A percentile compares a stretch with the other conserved stretches of the same genome.
Evolutionary conservation across 768 basidiomycete genomes (phyloP).

Genomic region (Boletus sp.): DNA sequence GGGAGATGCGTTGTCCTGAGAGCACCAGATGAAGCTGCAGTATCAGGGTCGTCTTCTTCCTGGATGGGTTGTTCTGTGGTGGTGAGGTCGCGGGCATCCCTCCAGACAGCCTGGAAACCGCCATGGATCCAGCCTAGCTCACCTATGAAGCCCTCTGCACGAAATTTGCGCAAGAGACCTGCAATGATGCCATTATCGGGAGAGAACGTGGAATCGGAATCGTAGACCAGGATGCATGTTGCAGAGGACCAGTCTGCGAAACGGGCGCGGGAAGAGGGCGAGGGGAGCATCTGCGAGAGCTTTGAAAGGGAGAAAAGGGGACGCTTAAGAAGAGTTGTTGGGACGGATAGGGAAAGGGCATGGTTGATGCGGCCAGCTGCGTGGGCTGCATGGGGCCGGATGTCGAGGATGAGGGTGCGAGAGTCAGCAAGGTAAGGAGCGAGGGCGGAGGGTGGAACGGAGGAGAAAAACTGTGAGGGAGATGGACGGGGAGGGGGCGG

Average conservation of each 20-base stretch:
- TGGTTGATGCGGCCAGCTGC: slow-evolving; percentile 59
- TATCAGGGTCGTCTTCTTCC: slow-evolving; percentile 51
- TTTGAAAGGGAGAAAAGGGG: slow-evolving; percentile 81
- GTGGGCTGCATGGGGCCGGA: slow-evolving; percentile 80
- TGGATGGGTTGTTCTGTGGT: slow-evolving; percentile 48
- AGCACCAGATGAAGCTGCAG: slow-evolving; percentile 15
- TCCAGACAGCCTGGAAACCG: slow-evolving; percentile 73
- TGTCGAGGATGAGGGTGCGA: slow-evolving; percentile 73
- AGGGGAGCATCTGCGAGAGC: slow-evolving; percentile 79
- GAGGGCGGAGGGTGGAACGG: slow-evolving; percentile 33
- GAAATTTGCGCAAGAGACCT: slow-evolving; percentile 76
- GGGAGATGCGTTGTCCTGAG: slow-evolving; percentile 63
- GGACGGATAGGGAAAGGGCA: slow-evolving; percentile 85
- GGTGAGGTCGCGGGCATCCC: slow-evolving; percentile 50
- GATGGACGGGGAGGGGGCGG: background rate
- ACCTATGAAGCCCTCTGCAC: slow-evolving; percentile 54
- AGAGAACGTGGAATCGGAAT: slow-evolving; percentile 68
- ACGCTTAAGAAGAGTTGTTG: slow-evolving; percentile 91
- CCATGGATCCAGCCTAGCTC: slow-evolving; percentile 79
- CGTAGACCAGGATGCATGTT: slow-evolving; percentile 75
- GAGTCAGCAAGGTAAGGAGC: slow-evolving; percentile 33
- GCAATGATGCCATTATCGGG: slow-evolving; percentile 65
- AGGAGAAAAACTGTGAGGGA: slow-evolving; percentile 16
- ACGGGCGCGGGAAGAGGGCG: slow-evolving; percentile 49
- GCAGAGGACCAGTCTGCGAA: slow-evolving; percentile 62